Percentiles rank a stretch among this genome's conserved stretches.
phyloP scores from a whole-genome alignment of 306 rosid species.

The Hylodesmum podocarpum region DNA sequence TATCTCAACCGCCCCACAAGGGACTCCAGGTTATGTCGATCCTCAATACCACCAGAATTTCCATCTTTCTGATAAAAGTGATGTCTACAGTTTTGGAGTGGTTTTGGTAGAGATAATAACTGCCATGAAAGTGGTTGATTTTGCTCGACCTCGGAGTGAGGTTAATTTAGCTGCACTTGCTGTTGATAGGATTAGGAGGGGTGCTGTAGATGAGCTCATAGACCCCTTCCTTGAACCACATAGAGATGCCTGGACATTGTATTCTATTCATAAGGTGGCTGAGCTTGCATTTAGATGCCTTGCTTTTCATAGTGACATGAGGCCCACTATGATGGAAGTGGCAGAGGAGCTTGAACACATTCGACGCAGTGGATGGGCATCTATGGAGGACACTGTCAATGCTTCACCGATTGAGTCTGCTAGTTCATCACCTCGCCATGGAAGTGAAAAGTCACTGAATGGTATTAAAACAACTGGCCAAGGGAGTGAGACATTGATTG shows the following conservation, averaged over 20 bases:
- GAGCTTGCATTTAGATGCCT: slow-evolving; percentile 99
- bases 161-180: slow-evolving; percentile 96
- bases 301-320: slow-evolving; percentile 88
- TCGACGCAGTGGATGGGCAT: slow-evolving; percentile 75
- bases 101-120: slow-evolving; percentile 94
- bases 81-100: slow-evolving; percentile 95
- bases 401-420: slow-evolving; percentile 63
- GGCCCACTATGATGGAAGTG: slow-evolving; percentile 95
- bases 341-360: slow-evolving; percentile 86
- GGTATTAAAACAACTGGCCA: slow-evolving; percentile 39
- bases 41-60: slow-evolving; percentile 98
- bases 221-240: slow-evolving; percentile 90
- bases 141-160: slow-evolving; percentile 72
- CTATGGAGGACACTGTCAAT: slow-evolving; percentile 64
- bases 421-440: slow-evolving; percentile 55
- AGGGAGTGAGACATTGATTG: slow-evolving; percentile 60
- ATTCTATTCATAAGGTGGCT: slow-evolving; percentile 81
- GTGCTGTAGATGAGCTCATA: slow-evolving; percentile 73
- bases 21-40: slow-evolving; percentile 97
- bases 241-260: slow-evolving; percentile 97
- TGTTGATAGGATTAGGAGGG: slow-evolving; percentile 82
- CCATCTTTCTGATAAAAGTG: slow-evolving; percentile 94
- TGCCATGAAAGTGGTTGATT: slow-evolving; percentile 92
- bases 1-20: slow-evolving; percentile 96
- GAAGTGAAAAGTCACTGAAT: slow-evolving; percentile 57